These are phyloP conservation scores for Phtheirospermum japonicum DNA, from an alignment of 257 asterid genomes.

Conservation along the genomic window DNA sequence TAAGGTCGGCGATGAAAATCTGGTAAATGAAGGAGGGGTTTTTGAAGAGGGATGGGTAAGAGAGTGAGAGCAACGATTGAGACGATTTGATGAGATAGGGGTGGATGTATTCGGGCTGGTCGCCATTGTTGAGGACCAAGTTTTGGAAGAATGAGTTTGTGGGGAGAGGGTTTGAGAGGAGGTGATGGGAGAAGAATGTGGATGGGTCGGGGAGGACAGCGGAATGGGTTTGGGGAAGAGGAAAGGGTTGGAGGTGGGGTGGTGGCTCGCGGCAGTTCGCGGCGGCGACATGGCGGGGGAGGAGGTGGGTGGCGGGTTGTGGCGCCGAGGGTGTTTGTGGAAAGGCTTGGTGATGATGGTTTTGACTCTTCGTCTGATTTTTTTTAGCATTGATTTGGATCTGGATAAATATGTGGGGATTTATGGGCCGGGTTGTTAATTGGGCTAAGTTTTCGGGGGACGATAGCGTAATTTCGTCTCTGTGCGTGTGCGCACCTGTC, in stretches of 20 bases:
- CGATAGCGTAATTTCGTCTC: too few relatives aligned
- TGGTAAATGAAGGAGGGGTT: slow-evolving; percentile 64
- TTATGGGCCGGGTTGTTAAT: too few relatives aligned
- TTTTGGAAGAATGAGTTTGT: slow-evolving; percentile 88
- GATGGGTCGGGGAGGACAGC: slow-evolving; percentile 86
- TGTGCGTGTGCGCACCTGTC: too few relatives aligned
- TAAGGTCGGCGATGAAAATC: slow-evolving; percentile 56
- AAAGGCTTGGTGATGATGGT: slow-evolving; percentile 41
- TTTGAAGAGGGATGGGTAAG: slow-evolving; percentile 56
- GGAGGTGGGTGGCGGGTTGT: slow-evolving; percentile 26
- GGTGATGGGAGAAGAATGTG: slow-evolving; percentile 56
- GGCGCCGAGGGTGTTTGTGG: slow-evolving; percentile 29
- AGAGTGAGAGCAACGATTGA: slow-evolving; percentile 55
- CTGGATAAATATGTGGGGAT: background rate
- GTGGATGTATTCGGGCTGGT: slow-evolving; percentile 83
- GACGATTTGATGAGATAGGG: slow-evolving; percentile 70
- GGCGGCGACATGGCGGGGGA: slow-evolving; percentile 36
- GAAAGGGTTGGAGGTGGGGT: slow-evolving; percentile 44
- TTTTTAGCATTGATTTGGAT: slow-evolving; percentile 33
- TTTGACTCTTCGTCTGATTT: slow-evolving; percentile 39
- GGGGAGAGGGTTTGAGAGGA: slow-evolving; percentile 83
- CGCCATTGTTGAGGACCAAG: slow-evolving; percentile 71
- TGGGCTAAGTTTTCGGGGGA: too few relatives aligned
- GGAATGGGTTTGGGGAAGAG: slow-evolving; percentile 38
- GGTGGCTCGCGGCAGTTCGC: too few relatives aligned